Conservation (phyloP, 139 green algal genomes). For the Chlorella ohadii region DNA sequence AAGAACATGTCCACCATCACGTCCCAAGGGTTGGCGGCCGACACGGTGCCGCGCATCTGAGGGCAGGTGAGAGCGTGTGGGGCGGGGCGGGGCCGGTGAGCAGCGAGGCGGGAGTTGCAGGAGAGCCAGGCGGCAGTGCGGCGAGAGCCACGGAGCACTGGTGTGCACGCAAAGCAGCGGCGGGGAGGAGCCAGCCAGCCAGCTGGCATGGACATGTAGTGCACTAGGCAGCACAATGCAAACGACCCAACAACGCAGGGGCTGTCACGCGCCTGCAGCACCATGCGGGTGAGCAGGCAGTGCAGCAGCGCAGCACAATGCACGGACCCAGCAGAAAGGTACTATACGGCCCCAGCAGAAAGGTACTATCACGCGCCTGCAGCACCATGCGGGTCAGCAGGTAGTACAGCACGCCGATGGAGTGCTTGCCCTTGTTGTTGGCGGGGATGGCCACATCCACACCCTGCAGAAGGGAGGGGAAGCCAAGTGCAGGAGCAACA, state of each 20-base stretch:
- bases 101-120: no score
- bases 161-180: no score
- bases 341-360: no score
- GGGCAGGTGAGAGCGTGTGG: conserved; percentile 3
- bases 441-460: conserved; percentile 99
- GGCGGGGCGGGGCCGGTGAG: not conserved
- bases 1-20: conserved; percentile 99
- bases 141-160: no score
- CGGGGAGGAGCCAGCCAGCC: no score
- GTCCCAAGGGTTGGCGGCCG: conserved; percentile 81
- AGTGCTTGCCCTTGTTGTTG: conserved; percentile 99
- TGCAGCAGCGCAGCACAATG: no score
- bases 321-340: no score
- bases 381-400: conserved; percentile 98
- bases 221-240: no score
- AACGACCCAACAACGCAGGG: no score
- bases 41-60: conserved; percentile 96
- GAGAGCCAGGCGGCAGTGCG: not conserved
- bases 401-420: conserved; percentile 97
- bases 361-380: not conserved
- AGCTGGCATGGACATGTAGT: no score
- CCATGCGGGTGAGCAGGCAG: no score
- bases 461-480: conserved; percentile 59
- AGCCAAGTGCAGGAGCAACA: no score
- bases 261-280: not conserved